A percentile compares a stretch with the other conserved stretches of the same genome.
Evolutionary conservation across 192 early-diverging fungal genomes (phyloP).

Genomic region (Rhizoclosmatium sp.): DNA sequence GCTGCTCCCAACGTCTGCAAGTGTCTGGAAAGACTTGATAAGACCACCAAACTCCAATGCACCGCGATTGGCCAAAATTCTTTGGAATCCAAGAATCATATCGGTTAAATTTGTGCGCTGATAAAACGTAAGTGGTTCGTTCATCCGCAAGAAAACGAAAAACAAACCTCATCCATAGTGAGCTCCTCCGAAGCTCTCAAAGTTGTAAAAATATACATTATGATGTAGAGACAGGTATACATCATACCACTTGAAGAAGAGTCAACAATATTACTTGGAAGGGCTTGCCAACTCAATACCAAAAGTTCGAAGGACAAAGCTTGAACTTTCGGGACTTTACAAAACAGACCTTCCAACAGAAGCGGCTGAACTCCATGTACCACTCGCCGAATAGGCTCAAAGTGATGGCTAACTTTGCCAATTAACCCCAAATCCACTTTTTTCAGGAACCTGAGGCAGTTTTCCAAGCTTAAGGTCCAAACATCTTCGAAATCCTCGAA

Average conservation of each 20-base stretch:
- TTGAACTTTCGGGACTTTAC: constrained; percentile 13
- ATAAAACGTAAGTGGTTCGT: background rate
- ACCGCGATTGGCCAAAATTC: constrained; percentile 22
- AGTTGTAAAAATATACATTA: constrained; percentile 45
- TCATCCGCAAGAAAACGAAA: constrained; percentile 8
- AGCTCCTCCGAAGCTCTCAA: background rate
- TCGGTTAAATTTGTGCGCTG: constrained; percentile 15
- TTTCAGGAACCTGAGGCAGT: constrained; percentile 42
- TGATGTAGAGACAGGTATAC: constrained; percentile 50
- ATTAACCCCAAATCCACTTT: background rate
- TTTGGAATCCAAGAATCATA: constrained; percentile 19
- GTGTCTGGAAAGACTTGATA: constrained; percentile 46
- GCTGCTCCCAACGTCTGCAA: constrained; percentile 21
- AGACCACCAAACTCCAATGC: constrained; percentile 47
- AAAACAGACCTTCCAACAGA: constrained; percentile 46
- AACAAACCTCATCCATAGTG: constrained; percentile 23
- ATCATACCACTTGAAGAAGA: constrained; percentile 31
- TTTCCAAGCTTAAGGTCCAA: constrained; percentile 39
- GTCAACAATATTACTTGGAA: constrained; percentile 47
- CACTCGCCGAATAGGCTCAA: constrained; percentile 5
- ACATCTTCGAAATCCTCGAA: constrained; percentile 25
- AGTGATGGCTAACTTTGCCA: constrained; percentile 9
- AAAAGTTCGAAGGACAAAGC: constrained; percentile 50
- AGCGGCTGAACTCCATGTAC: constrained; percentile 41
- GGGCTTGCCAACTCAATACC: constrained; percentile 37